These are phyloP conservation scores for Puccinia novopanici DNA, from an alignment of 1,284 basidiomycete genomes.

Conservation along the genomic window DNA sequence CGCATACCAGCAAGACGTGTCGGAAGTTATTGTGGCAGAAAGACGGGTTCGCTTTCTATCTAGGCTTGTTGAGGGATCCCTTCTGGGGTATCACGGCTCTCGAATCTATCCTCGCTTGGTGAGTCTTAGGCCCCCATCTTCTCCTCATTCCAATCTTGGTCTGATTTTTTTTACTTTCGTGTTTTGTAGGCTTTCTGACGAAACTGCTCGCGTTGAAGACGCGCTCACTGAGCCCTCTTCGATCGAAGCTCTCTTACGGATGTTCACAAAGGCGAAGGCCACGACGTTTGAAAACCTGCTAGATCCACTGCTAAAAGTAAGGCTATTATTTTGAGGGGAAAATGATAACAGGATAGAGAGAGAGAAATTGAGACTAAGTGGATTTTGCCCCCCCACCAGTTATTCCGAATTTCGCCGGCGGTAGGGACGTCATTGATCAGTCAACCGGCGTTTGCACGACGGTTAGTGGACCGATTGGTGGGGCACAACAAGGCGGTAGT, in stretches of 20 bases:
- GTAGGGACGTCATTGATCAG: conserved; percentile 73
- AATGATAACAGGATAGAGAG: too few relatives aligned
- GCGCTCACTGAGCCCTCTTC: conserved; percentile 72
- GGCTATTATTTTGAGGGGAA: too few relatives aligned
- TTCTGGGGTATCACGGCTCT: conserved; percentile 94
- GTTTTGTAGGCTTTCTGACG: conserved; percentile 79
- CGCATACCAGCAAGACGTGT: conserved; percentile 87
- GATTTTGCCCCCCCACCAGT: conserved; percentile 62
- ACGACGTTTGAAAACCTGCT: conserved; percentile 93
- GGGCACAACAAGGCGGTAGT: conserved; percentile 75
- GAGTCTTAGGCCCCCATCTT: conserved; percentile 57
- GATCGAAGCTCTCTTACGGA: conserved; percentile 73
- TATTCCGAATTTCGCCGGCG: conserved; percentile 75
- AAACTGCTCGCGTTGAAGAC: conserved; percentile 88
- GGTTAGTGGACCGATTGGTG: conserved; percentile 79
- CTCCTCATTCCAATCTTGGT: background rate
- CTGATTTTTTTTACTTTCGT: background rate
- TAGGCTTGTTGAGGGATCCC: conserved; percentile 81
- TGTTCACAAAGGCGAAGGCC: conserved; percentile 83
- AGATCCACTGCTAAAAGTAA: conserved; percentile 66
- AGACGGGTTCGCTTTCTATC: conserved; percentile 73
- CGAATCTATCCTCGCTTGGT: conserved; percentile 89
- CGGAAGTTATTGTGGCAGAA: conserved; percentile 84
- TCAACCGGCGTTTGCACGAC: conserved; percentile 79
- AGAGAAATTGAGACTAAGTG: background rate